phyloP scores from a whole-genome alignment of 2,329 filamentous ascomycete genomes.

The Thielaviopsis cerberus region DNA sequence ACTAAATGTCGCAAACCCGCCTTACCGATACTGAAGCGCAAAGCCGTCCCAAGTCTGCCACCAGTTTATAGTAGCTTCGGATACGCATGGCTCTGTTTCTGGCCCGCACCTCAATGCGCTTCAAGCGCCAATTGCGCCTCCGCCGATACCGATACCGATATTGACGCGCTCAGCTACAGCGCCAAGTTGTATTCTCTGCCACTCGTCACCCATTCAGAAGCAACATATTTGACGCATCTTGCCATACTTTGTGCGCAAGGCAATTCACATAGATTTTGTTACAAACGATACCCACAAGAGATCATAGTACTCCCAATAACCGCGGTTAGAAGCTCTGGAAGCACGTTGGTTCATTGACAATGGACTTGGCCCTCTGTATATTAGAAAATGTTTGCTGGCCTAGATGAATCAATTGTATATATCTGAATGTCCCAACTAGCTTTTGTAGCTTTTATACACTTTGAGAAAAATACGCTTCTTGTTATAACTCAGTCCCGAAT shows the following conservation, averaged over 20 bases:
- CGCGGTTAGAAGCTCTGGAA: constrained; percentile 2
- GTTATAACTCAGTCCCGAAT: too few relatives aligned
- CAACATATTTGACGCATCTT: not conserved
- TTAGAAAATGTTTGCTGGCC: not conserved
- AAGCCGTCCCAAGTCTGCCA: not conserved
- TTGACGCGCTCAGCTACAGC: not conserved
- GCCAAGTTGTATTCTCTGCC: not conserved
- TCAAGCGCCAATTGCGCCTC: not conserved
- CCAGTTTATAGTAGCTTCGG: not conserved
- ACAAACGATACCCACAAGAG: constrained; percentile 2
- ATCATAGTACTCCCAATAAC: constrained; percentile 6
- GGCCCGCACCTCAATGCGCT: not conserved
- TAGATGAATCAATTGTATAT: not conserved
- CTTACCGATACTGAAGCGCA: not conserved
- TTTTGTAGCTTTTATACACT: not conserved
- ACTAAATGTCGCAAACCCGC: constrained; percentile 1
- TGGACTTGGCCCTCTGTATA: not conserved
- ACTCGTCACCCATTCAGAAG: not conserved
- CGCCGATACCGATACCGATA: not conserved
- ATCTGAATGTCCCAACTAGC: not conserved
- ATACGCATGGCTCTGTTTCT: not conserved
- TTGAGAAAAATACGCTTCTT: too few relatives aligned
- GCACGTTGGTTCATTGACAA: not conserved
- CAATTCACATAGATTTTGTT: constrained; percentile 1
- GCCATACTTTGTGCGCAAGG: not conserved